Evolutionary conservation across 129 eudicot genomes (phyloP), one percentile per base, ranked within the genome.

Genomic region (Lactuca saligna): DNA sequence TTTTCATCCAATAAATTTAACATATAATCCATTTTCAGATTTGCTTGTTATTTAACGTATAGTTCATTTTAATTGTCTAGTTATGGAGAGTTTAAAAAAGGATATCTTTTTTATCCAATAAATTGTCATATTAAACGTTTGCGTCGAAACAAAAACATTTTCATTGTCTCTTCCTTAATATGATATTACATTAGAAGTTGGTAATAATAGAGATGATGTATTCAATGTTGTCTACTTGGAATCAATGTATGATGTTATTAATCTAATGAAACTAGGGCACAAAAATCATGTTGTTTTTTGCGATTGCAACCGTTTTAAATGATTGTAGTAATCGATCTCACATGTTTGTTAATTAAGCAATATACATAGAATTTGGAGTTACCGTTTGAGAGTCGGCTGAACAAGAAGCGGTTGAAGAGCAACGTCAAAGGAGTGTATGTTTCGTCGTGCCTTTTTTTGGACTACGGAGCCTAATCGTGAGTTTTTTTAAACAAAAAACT

Each of bases 261-360:
- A 87, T 54, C 71, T 94, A 57, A 94, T 94, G 99, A 87, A 85
- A 70, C 32, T 90, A 16, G 99, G 99, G 54, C 89, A 85, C 20
- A 79, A 80, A 74, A 89, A 87, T 63, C 91, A 97, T 54, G 94
- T 75, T 33, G 99, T 94, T 31, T 31, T 25, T 25, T 25, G 2
- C 2, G 1, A 93, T 97, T 75, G 93, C 99, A 68, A 94, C 99
- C 50, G 99, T 97, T 49, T 89, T 94, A 32, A 94, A 94, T 78
- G 99, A 94, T 68, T 93, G 99, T 11, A 94, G 97, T 76, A 94
- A 97, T 82, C 99, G 99, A 50, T 94, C 99, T 78, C 99, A 94
- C 83, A 94, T 97, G 99, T 88, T 69, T 16, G 51, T 33, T 65
- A 14, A 11, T 55, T 59, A 17, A 41, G 7, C 37, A 50, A 50